These are phyloP conservation scores for Podospora didyma DNA, from an alignment of 495 filamentous ascomycete genomes.

Conservation along the genomic window DNA sequence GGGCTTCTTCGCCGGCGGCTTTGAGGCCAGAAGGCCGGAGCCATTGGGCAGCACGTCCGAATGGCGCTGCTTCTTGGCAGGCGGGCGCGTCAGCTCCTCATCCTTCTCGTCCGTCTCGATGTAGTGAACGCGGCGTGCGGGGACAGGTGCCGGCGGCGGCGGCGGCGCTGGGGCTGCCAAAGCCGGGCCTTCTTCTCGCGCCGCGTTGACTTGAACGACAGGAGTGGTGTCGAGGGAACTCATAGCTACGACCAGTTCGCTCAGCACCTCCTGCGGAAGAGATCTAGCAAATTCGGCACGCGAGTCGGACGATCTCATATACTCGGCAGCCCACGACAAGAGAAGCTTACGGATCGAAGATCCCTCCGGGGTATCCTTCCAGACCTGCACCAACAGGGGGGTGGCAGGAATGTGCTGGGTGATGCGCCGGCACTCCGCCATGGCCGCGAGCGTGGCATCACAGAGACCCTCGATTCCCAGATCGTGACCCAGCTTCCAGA, in stretches of 20 bases:
- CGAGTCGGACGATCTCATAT: slow-evolving; percentile 47
- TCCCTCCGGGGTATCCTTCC: slow-evolving; percentile 52
- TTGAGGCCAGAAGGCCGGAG: slow-evolving; percentile 3
- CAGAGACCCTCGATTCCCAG: slow-evolving; percentile 51
- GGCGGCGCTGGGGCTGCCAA: not conserved
- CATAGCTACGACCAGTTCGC: slow-evolving; percentile 54
- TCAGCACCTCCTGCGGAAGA: slow-evolving; percentile 51
- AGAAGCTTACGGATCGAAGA: slow-evolving; percentile 51
- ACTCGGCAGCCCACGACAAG: slow-evolving; percentile 53
- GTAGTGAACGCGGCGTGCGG: slow-evolving; percentile 30
- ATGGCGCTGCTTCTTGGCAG: slow-evolving; percentile 33
- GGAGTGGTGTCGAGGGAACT: slow-evolving; percentile 38
- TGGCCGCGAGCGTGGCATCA: slow-evolving; percentile 45
- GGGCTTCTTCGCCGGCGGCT: slow-evolving; percentile 21
- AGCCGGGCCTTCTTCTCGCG: not conserved
- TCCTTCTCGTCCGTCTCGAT: slow-evolving; percentile 31
- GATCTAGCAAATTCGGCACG: slow-evolving; percentile 48
- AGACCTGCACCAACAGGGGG: slow-evolving; percentile 48
- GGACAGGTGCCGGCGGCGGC: slow-evolving; percentile 8
- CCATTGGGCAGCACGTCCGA: slow-evolving; percentile 29
- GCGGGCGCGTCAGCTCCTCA: slow-evolving; percentile 13
- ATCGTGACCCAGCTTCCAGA: slow-evolving; percentile 49
- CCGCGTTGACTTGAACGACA: slow-evolving; percentile 12
- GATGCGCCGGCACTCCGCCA: slow-evolving; percentile 45
- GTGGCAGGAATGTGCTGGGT: slow-evolving; percentile 49